Percentiles rank a stretch among this genome's conserved stretches.
phyloP scores from a whole-genome alignment of 2,329 filamentous ascomycete species.

The Colletotrichum sp. region DNA sequence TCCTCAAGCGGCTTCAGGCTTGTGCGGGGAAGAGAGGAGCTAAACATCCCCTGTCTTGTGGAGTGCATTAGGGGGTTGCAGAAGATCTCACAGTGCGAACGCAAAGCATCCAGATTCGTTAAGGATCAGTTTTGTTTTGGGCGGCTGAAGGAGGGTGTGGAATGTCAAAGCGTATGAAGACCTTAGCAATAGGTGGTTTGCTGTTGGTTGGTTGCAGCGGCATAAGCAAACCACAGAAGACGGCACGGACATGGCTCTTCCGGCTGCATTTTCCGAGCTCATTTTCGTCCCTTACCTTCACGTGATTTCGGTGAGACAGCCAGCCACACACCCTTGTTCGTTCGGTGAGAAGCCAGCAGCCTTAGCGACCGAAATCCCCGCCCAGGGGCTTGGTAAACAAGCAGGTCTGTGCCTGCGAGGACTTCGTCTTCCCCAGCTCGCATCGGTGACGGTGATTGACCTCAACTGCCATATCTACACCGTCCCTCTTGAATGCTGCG shows the following conservation, averaged over 20 bases:
- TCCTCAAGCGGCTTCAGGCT: neutral
- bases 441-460: neutral
- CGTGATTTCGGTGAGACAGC: neutral
- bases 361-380: neutral
- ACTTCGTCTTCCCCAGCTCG: neutral
- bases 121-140: neutral
- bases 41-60: neutral
- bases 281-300: neutral
- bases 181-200: neutral
- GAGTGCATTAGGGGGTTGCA: neutral
- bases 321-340: neutral
- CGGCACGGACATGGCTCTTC: neutral
- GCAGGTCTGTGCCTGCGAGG: neutral
- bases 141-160: neutral
- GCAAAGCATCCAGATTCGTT: neutral
- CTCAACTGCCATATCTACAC: neutral
- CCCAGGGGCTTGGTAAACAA: neutral
- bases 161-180: neutral
- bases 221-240: neutral
- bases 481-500: neutral
- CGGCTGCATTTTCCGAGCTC: neutral
- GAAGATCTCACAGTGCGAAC: neutral
- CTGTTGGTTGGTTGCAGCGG: neutral
- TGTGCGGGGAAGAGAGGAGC: neutral
- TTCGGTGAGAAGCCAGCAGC: neutral